phyloP scores from a whole-genome alignment of 208 protist genomes.

The Leishmania arabica region DNA sequence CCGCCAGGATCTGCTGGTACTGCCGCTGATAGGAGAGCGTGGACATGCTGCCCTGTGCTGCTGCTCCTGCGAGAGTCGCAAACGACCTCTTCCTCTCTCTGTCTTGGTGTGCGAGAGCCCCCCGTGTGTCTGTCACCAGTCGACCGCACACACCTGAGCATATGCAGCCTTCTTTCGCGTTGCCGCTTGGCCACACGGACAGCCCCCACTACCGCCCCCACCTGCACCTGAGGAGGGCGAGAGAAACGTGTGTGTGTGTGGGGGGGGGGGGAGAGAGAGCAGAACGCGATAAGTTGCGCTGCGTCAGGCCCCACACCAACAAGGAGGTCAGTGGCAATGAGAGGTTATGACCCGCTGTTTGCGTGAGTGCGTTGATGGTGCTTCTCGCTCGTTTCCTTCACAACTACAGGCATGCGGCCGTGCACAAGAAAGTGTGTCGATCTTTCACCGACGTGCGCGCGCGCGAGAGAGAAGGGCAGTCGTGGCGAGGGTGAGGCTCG shows the following conservation, averaged over 20 bases:
- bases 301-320: background rate
- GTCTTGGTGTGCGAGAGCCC: background rate
- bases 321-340: background rate
- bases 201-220: too few relatives aligned
- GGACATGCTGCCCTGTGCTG: constrained; percentile 55
- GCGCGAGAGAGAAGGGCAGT: background rate
- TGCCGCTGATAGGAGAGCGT: constrained; percentile 72
- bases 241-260: background rate
- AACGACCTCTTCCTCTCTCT: background rate
- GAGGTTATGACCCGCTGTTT: background rate
- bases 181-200: background rate
- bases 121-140: background rate
- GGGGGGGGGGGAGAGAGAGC: background rate
- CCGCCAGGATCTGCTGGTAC: constrained; percentile 78
- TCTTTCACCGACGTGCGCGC: background rate
- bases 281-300: background rate
- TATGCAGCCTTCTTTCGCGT: background rate
- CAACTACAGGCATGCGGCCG: background rate
- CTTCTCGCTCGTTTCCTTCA: background rate
- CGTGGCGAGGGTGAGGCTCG: too few relatives aligned
- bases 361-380: background rate
- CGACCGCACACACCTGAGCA: background rate
- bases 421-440: background rate
- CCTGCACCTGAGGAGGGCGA: background rate
- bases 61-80: background rate